Evolutionary conservation across 73 alveolate genomes (phyloP).

Genomic region (Uronychia setigera): DNA sequence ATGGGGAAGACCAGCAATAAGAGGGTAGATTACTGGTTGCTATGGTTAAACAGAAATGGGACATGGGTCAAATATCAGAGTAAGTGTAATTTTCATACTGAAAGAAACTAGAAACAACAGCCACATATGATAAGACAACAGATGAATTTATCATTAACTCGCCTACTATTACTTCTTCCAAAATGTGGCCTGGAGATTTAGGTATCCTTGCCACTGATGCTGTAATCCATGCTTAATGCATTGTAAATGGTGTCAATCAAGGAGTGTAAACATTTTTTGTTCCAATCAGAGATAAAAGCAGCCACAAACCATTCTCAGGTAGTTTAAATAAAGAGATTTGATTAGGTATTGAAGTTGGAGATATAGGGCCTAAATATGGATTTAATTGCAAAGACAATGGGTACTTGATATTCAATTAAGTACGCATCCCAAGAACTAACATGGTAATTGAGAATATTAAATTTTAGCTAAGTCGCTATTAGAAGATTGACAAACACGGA

Average conservation of each 20-base stretch:
- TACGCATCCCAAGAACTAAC: conserved; percentile 81
- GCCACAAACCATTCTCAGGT: conserved; percentile 79
- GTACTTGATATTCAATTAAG: conserved; percentile 68
- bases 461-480: conserved; percentile 55
- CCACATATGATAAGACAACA: conserved; percentile 71
- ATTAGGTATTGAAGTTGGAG: conserved; percentile 81
- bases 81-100: conserved; percentile 1
- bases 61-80: conserved; percentile 89
- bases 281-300: conserved; percentile 69
- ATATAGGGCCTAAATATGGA: conserved; percentile 89
- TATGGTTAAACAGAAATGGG: conserved; percentile 87
- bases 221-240: conserved; percentile 80
- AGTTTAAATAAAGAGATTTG: too few relatives aligned
- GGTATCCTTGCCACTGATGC: conserved; percentile 78
- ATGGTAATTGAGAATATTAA: conserved; percentile 27
- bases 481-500: conserved; percentile 78
- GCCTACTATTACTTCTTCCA: conserved; percentile 77
- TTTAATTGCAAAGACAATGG: conserved; percentile 84
- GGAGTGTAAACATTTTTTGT: conserved; percentile 88
- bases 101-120: conserved; percentile 74
- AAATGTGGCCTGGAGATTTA: conserved; percentile 90
- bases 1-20: too few relatives aligned
- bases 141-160: conserved; percentile 75
- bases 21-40: conserved; percentile 80
- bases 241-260: conserved; percentile 68